Percentiles rank a stretch among this genome's conserved stretches.
Conservation (phyloP, 139 green algal genomes). For the Chlorella ohadii region DNA sequence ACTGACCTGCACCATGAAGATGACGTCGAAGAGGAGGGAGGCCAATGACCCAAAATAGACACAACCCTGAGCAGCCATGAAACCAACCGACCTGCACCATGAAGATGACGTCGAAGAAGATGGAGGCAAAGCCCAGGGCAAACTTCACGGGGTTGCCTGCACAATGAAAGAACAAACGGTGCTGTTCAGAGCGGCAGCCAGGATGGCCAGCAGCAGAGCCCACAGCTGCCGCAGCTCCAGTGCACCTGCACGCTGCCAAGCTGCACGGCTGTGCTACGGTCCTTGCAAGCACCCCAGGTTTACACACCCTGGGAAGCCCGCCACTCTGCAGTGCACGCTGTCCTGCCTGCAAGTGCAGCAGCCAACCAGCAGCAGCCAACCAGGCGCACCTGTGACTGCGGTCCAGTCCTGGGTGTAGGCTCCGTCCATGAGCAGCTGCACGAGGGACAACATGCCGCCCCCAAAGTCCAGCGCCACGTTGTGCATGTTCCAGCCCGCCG, state of each 20-base stretch:
- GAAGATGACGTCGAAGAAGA: constrained; percentile 73
- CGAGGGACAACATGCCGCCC: constrained; percentile 61
- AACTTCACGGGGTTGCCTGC: constrained; percentile 72
- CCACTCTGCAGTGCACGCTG: too few species aligned
- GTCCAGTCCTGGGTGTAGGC: constrained; percentile 12
- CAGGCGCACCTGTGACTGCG: constrained; percentile 17
- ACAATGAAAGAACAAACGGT: neutral
- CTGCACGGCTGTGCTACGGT: too few species aligned
- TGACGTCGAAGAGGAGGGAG: too few species aligned
- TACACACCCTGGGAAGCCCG: too few species aligned
- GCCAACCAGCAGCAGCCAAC: neutral
- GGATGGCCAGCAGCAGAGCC: neutral
- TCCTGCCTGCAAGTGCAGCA: neutral
- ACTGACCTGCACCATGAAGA: too few species aligned
- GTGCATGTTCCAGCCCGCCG: constrained; percentile 46
- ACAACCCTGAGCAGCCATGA: too few species aligned
- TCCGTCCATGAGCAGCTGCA: constrained; percentile 60
- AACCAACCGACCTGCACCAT: constrained; percentile 70
- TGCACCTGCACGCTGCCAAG: too few species aligned
- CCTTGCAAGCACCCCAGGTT: too few species aligned
- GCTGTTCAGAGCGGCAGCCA: neutral
- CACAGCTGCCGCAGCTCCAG: too few species aligned
- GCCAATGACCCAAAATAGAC: too few species aligned
- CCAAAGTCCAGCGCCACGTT: constrained; percentile 69
- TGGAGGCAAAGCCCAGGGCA: constrained; percentile 59